Percentiles rank a stretch among this genome's conserved stretches.
These are phyloP conservation scores for Pythium coloratum DNA, from an alignment of 352 stramenopile species.

Conservation along the genomic window DNA sequence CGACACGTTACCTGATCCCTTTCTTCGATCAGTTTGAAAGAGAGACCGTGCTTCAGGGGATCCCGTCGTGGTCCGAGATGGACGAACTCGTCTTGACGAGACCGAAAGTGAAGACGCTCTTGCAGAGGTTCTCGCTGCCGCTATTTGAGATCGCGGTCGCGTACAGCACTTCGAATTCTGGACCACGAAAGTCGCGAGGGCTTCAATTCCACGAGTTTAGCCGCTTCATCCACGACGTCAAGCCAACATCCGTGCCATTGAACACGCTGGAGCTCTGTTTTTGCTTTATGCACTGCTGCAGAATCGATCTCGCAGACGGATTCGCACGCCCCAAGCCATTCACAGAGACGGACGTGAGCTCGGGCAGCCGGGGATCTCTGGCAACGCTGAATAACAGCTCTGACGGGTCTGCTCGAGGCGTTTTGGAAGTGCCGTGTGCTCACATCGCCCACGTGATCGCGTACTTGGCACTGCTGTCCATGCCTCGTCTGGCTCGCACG, in stretches of 20 bases:
- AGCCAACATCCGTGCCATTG: conserved; percentile 41
- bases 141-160: conserved; percentile 44
- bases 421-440: conserved; percentile 20
- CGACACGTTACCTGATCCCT: conserved; percentile 38
- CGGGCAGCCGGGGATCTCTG: conserved; percentile 1
- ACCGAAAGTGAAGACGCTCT: conserved; percentile 31
- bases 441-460: conserved; percentile 14
- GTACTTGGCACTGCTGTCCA: conserved; percentile 20
- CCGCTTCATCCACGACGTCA: conserved; percentile 50
- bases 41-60: conserved; percentile 2
- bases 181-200: conserved; percentile 30
- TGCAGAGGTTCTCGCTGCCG: conserved; percentile 43
- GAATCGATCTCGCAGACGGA: conserved; percentile 23
- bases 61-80: conserved; percentile 44
- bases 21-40: conserved; percentile 29
- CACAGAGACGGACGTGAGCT: neutral
- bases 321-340: conserved; percentile 6
- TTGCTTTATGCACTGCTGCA: conserved; percentile 58
- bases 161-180: conserved; percentile 46
- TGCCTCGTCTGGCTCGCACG: conserved; percentile 13
- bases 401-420: conserved; percentile 2
- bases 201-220: conserved; percentile 56
- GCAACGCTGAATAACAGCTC: conserved; percentile 7
- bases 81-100: conserved; percentile 32
- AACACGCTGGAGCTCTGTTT: conserved; percentile 47